Base-by-base conservation (phyloP, 1,284 basidiomycete species). In the Pisolithus thermaeus region DNA sequence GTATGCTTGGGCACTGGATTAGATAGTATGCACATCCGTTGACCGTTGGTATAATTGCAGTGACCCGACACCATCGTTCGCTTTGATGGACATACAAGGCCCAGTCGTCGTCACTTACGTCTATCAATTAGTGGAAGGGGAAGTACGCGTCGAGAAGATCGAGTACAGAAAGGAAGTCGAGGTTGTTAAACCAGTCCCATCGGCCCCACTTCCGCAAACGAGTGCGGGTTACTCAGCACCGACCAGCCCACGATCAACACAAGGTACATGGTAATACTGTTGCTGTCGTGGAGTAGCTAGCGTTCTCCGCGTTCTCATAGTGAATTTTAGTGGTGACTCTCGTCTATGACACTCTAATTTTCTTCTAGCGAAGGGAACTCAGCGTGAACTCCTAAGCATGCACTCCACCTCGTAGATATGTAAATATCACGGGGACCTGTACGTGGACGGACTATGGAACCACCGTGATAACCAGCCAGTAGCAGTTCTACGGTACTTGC, bases 61-160 rank as follows among this genome's bases (percentile, higher is more conserved):
- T 27, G 82, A 83, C 22, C 78, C 81, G 5, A 87, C 78, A 0
- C 87, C 87, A 2, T 92, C 90, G 6, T 97, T 97, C 64, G 93
- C 94, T 0, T 73, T 97, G 35, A 90, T 97, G 84, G 94, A 97
- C 62, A 87, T 97, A 45, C 94, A 97, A 71, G 94, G 94, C 3
- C 83, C 91, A 2, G 91, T 95, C 3, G 89, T 97, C 28, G 92
- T 96, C 32, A 97, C 93, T 7, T 97, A 97, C 64, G 92, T 97
- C 2, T 97, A 97, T 67, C 92, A 95, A 65, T 80, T 96, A 20
- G 86, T 96, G 40, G 90, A 96, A 32, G 92, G 92, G 42, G 94
- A 97, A 70, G 93, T 93, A 6, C 77, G 88, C 16, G 89, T 91
- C 5, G 88, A 91, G 72, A 91, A 91, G 75, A 85, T 91, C 52